These are phyloP conservation scores for Aspergillus brunneoviolaceus DNA, from an alignment of 2,329 filamentous ascomycete genomes.

Conservation along the genomic window DNA sequence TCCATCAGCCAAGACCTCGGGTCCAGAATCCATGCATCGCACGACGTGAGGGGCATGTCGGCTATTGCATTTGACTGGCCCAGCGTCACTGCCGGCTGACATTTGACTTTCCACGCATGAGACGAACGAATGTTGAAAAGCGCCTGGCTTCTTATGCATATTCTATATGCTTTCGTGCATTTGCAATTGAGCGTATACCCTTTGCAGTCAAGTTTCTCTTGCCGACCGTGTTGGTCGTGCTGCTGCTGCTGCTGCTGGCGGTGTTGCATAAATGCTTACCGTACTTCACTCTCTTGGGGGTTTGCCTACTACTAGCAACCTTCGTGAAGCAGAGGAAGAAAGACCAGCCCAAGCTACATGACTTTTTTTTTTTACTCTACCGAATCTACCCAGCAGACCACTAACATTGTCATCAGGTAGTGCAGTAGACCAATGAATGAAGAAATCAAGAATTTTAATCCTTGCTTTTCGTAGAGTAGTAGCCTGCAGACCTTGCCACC, in stretches of 20 bases:
- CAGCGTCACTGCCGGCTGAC: not conserved
- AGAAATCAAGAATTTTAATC: not conserved
- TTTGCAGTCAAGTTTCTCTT: slow-evolving; percentile 8
- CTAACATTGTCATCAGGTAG: not conserved
- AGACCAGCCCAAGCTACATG: not conserved
- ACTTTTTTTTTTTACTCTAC: not conserved
- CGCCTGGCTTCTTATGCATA: slow-evolving; percentile 18
- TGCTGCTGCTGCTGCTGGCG: not conserved
- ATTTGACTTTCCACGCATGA: slow-evolving; percentile 12
- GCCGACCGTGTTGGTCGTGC: not conserved
- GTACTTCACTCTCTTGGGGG: not conserved
- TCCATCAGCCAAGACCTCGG: not conserved
- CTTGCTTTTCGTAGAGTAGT: not conserved
- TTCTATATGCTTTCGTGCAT: slow-evolving; percentile 21
- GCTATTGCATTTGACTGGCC: slow-evolving; percentile 1
- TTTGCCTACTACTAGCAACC: not conserved
- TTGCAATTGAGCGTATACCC: slow-evolving; percentile 33
- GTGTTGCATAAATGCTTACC: not conserved
- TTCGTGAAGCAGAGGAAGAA: not conserved
- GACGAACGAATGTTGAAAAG: slow-evolving; percentile 15
- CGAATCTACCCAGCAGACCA: not conserved
- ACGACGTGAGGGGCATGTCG: slow-evolving; percentile 8
- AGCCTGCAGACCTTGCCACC: too few relatives aligned
- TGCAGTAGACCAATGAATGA: not conserved
- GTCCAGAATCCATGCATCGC: not conserved